phyloP scores from a whole-genome alignment of 768 basidiomycete genomes.

The Candolleomyces aberdarensis region DNA sequence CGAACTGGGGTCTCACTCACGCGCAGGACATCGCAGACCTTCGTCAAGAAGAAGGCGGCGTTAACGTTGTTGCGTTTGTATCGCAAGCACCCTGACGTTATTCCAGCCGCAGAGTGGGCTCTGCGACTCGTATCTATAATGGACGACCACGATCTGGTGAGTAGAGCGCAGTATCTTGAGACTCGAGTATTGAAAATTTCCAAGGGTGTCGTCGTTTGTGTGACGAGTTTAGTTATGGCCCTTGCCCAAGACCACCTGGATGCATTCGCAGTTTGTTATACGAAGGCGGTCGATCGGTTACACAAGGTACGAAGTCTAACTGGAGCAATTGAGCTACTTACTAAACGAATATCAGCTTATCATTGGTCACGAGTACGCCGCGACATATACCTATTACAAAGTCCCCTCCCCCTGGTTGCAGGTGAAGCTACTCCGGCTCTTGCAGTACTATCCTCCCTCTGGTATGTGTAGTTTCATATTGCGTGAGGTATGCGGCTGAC shows the following conservation, averaged over 20 bases:
- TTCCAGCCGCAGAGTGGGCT: constrained; percentile 95
- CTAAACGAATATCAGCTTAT: constrained; percentile 56
- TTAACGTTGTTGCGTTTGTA: constrained; percentile 90
- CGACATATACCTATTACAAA: constrained; percentile 95
- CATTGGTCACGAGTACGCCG: constrained; percentile 84
- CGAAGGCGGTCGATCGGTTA: constrained; percentile 89
- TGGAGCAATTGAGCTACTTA: constrained; percentile 1
- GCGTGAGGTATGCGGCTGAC: constrained; percentile 2
- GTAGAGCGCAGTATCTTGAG: constrained; percentile 12
- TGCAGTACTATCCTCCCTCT: constrained; percentile 96
- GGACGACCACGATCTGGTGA: constrained; percentile 87
- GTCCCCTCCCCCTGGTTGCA: constrained; percentile 98
- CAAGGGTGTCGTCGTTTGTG: constrained; percentile 92
- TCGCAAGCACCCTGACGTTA: constrained; percentile 92
- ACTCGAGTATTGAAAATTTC: constrained; percentile 2
- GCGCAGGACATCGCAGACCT: constrained; percentile 83
- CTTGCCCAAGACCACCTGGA: constrained; percentile 93
- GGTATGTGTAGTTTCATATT: constrained; percentile 46
- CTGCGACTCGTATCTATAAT: constrained; percentile 91
- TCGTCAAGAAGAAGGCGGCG: constrained; percentile 99
- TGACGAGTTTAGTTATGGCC: constrained; percentile 90
- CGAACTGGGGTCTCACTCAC: constrained; percentile 7
- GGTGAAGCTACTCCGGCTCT: constrained; percentile 86
- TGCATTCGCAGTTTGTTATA: constrained; percentile 88
- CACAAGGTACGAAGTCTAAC: constrained; percentile 54